Percentiles rank a stretch among this genome's conserved stretches.
Evolutionary conservation across 2,329 filamentous ascomycete genomes (phyloP).

Genomic region (Thelonectria olida): DNA sequence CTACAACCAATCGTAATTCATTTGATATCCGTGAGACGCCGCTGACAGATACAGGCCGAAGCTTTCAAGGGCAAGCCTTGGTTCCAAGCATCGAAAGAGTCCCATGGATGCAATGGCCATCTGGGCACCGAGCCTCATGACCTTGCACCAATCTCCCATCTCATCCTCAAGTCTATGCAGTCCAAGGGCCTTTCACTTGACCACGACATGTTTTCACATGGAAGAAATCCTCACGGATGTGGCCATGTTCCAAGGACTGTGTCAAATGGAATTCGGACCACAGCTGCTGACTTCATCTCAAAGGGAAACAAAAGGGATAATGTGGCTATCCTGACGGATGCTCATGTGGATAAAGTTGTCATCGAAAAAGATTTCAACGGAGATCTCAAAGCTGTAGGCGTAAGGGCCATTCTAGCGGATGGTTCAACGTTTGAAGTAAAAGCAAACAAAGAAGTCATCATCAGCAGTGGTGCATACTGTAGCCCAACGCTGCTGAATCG

Average conservation of each 20-base stretch:
- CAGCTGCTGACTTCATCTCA: slow-evolving; percentile 62
- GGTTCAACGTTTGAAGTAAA: slow-evolving; percentile 51
- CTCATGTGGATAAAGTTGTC: slow-evolving; percentile 61
- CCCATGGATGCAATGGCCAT: slow-evolving; percentile 61
- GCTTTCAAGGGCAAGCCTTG: slow-evolving; percentile 66
- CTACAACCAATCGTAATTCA: too few species aligned
- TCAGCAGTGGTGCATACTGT: slow-evolving; percentile 59
- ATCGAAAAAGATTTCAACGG: slow-evolving; percentile 47
- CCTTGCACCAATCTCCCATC: slow-evolving; percentile 65
- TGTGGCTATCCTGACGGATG: slow-evolving; percentile 57
- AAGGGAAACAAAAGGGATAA: slow-evolving; percentile 51
- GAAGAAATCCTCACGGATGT: slow-evolving; percentile 60
- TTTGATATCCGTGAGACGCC: too few species aligned
- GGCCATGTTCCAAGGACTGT: slow-evolving; percentile 64
- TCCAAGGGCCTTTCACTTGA: slow-evolving; percentile 62
- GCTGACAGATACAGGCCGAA: too few species aligned
- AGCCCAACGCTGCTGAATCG: slow-evolving; percentile 61
- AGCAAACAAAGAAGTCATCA: slow-evolving; percentile 49
- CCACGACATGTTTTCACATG: slow-evolving; percentile 67
- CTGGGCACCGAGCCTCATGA: slow-evolving; percentile 67
- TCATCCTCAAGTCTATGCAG: slow-evolving; percentile 63
- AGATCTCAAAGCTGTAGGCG: slow-evolving; percentile 55
- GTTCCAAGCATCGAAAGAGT: slow-evolving; percentile 58
- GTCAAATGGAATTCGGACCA: slow-evolving; percentile 60
- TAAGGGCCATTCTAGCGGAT: slow-evolving; percentile 50